Conservation (phyloP, 495 filamentous ascomycete genomes). For the Pseudevernia furfuracea region DNA sequence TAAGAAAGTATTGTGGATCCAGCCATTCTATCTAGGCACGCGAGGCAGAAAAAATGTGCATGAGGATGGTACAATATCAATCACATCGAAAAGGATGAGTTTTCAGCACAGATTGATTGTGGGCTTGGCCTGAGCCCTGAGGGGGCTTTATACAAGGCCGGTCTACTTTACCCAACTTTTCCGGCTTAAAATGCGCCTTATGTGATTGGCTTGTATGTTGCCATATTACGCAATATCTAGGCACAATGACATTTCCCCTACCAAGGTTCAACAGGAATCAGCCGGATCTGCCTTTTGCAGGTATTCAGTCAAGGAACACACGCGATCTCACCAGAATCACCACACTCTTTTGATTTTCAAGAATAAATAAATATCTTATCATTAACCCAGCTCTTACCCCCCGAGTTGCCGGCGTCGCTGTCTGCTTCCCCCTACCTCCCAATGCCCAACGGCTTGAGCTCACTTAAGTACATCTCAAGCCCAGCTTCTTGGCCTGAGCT, state of each 20-base stretch:
- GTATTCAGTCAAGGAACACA: neutral
- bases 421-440: neutral
- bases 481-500: neutral
- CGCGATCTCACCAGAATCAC: neutral
- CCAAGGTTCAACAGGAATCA: neutral
- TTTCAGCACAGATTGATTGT: neutral
- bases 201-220: neutral
- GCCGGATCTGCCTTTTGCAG: neutral
- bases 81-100: too few relatives aligned
- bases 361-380: neutral
- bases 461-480: neutral
- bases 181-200: neutral
- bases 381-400: neutral
- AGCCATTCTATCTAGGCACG: neutral
- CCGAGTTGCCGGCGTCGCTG: neutral
- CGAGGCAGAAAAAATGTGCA: too few relatives aligned
- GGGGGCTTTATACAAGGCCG: neutral
- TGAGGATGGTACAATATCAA: too few relatives aligned
- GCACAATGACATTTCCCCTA: neutral
- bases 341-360: neutral
- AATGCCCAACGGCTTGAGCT: neutral
- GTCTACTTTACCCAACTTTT: neutral
- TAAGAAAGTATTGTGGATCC: neutral
- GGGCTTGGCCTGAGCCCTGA: neutral
- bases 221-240: neutral